Evolutionary conservation across 176 grass and related monocot species (phyloP).

Genomic region (Ensete ventricosum): DNA sequence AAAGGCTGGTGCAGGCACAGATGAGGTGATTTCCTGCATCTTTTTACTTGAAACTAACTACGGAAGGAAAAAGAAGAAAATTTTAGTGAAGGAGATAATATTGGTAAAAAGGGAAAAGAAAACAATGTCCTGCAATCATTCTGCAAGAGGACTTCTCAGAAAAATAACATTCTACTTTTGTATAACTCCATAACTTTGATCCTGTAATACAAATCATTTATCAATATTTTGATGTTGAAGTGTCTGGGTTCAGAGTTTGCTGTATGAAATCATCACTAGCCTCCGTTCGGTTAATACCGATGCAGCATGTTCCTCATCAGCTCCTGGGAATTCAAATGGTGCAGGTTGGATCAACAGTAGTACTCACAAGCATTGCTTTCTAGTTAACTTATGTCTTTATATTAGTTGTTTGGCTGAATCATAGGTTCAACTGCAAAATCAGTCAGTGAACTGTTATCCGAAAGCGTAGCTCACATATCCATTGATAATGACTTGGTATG

Average conservation of each 20-base stretch:
- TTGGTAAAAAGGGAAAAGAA: background rate
- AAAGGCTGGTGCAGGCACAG: constrained; percentile 51
- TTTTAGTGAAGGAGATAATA: background rate
- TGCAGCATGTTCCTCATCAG: constrained; percentile 76
- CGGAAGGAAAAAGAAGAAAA: background rate
- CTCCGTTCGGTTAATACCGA: constrained; percentile 51
- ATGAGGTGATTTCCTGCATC: constrained; percentile 55
- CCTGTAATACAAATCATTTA: constrained; percentile 4
- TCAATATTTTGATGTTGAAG: constrained; percentile 14
- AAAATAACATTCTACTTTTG: background rate
- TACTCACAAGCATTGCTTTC: constrained; percentile 5
- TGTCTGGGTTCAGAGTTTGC: constrained; percentile 54
- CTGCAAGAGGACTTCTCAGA: background rate
- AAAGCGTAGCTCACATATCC: constrained; percentile 71
- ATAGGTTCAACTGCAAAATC: constrained; percentile 80
- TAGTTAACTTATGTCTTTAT: background rate
- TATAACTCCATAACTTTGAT: background rate
- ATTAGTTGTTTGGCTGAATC: constrained; percentile 18
- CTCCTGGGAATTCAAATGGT: constrained; percentile 61
- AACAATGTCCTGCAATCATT: background rate
- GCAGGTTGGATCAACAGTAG: background rate
- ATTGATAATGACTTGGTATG: constrained; percentile 78
- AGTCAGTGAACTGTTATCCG: constrained; percentile 84
- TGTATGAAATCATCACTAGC: constrained; percentile 94
- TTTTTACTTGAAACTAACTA: constrained; percentile 13